Conservation (phyloP, 116 monocot genomes). For the Papilionanthe hybrid region DNA sequence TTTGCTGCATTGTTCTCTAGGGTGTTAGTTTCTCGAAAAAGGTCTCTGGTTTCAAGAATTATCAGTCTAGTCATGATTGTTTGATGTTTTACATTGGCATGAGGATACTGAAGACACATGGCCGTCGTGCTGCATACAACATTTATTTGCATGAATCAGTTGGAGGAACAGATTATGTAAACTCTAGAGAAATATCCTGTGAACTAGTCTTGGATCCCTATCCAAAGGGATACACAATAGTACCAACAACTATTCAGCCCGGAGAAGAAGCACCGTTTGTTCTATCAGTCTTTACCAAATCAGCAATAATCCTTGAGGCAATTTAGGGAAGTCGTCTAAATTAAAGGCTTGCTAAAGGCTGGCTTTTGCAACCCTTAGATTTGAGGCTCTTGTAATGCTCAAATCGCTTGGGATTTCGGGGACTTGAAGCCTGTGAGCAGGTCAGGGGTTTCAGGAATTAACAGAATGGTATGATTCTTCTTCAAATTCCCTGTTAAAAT, state of each 20-base stretch:
- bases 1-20: conserved; percentile 24
- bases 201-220: conserved; percentile 96
- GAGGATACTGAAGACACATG: conserved; percentile 92
- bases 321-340: conserved; percentile 30
- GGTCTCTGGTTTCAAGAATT: conserved; percentile 73
- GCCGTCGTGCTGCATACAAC: conserved; percentile 90
- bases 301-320: conserved; percentile 74
- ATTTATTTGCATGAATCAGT: conserved; percentile 99
- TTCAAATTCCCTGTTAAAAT: neutral
- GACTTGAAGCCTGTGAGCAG: conserved; percentile 1
- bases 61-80: conserved; percentile 92
- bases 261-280: conserved; percentile 99
- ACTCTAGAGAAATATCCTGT: conserved; percentile 98
- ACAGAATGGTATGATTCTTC: conserved; percentile 17
- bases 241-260: conserved; percentile 98
- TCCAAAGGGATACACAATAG: conserved; percentile 94
- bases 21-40: conserved; percentile 95
- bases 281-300: conserved; percentile 94
- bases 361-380: conserved; percentile 11
- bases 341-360: conserved; percentile 4
- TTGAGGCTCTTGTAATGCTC: conserved; percentile 11
- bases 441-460: conserved; percentile 7
- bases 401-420: conserved; percentile 9
- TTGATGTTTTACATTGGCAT: conserved; percentile 98
- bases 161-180: conserved; percentile 98